Evolutionary conservation across 257 asterid genomes (phyloP).

Genomic region (Nicotiana noctiflora): DNA sequence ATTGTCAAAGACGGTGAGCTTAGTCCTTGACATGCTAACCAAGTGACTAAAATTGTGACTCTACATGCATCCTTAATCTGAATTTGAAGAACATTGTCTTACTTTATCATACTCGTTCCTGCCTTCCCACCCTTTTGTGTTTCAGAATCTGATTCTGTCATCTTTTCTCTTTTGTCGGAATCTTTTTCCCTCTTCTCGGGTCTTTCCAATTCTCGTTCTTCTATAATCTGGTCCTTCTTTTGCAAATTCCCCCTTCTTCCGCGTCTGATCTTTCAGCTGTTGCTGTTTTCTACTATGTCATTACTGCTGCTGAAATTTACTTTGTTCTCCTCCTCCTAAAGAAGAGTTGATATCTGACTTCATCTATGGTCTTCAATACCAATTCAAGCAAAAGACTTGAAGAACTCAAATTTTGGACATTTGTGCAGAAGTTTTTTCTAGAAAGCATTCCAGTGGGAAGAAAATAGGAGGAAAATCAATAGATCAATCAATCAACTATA

Average conservation of each 20-base stretch:
- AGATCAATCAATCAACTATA: not conserved
- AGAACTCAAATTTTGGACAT: not conserved
- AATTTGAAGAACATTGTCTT: not conserved
- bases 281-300: not conserved
- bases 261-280: not conserved
- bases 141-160: not conserved
- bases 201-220: not conserved
- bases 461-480: not conserved
- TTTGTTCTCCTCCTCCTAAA: not conserved
- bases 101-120: not conserved
- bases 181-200: not conserved
- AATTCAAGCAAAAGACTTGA: not conserved
- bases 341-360: not conserved
- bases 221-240: not conserved
- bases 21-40: not conserved
- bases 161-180: too few relatives aligned
- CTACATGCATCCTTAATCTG: not conserved
- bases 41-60: not conserved
- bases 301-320: not conserved
- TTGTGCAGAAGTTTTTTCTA: not conserved
- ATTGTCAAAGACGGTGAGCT: not conserved
- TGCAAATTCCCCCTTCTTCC: not conserved
- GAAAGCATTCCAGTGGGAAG: not conserved
- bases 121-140: not conserved
- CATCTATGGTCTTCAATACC: not conserved